Conservation (phyloP, 1,284 basidiomycete species). For the Trametes sp. region DNA sequence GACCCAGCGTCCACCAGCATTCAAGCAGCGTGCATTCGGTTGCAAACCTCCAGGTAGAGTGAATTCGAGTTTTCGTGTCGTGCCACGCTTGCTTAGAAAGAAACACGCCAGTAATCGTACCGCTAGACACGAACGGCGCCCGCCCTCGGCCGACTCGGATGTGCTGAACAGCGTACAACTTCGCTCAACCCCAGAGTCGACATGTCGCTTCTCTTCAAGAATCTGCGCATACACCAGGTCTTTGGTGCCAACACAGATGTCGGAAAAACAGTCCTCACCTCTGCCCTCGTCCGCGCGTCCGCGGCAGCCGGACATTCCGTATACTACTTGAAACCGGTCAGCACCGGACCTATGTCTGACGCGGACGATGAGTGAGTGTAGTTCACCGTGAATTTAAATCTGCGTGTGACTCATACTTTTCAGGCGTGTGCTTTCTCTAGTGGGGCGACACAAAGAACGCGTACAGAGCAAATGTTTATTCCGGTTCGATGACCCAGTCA, state of each 20-base stretch:
- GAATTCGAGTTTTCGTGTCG: not conserved
- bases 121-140: no score
- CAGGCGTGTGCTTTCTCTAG: constrained; percentile 78
- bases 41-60: not conserved
- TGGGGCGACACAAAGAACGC: constrained; percentile 48
- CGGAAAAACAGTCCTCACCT: constrained; percentile 90
- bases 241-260: constrained; percentile 95
- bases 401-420: not conserved
- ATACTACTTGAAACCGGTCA: constrained; percentile 91
- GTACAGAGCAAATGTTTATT: constrained; percentile 82
- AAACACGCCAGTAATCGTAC: no score
- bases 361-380: constrained; percentile 81
- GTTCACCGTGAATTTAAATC: constrained; percentile 4
- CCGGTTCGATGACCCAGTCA: constrained; percentile 89
- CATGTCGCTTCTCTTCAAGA: constrained; percentile 70
- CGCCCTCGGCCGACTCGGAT: no score
- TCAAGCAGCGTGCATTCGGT: not conserved
- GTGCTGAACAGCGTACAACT: not conserved
- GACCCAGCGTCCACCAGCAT: not conserved
- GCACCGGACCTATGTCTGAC: constrained; percentile 82
- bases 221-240: constrained; percentile 87
- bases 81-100: no score
- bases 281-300: constrained; percentile 83
- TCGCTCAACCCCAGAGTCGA: not conserved
- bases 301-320: constrained; percentile 59